Evolutionary conservation across 495 filamentous ascomycete species (phyloP), one percentile per base, ranked within the genome.

Genomic region (Aspergillus sparsus): DNA sequence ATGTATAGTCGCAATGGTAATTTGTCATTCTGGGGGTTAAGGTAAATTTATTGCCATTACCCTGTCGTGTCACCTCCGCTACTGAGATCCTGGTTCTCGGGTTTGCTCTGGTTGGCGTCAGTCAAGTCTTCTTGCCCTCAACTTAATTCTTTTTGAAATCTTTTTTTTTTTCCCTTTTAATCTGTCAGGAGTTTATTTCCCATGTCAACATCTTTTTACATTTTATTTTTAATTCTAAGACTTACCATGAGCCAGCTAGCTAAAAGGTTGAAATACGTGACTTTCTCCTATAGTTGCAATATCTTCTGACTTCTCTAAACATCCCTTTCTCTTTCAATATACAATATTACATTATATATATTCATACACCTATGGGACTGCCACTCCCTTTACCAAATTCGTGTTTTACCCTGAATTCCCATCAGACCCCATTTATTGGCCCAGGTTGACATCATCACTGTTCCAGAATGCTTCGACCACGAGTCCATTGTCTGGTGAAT

Each of bases 51-150:
- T 27, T 44, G 31, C 15, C 10, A 45, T 45, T n/a, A 31, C 49
- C 21, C 16, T 53, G 50, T 31, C 33, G 33, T 41, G 34, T 15
- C 21, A 33, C 44, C 9, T 35, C 51, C 3, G 21, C 34, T 39
- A 8, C 32, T 37, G 37, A 45, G 57, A 58, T 60, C 62, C 57
- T 47, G 57, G 62, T 60, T 32, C 57, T 60, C 50, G 57, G 62
- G 52, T 60, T 51, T 16, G 21, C 21, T 37, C 51, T 13, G 33
- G 51, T 42, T 16, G 33, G 51, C 27, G 44, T 18, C 44, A 47
- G 42, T 13, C 15, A 18, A 47, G 15, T 21, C 18, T 47, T 9
- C n/a, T 18, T 47, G 9, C 16, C 44, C 27, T 18, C 39, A 11
- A 42, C 39, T 42, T 1, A 6, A 7, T 16, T 21, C 15, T 47